These are phyloP conservation scores for Allantophomopsis cytisporea DNA, from an alignment of 2,329 filamentous ascomycete genomes.

Conservation along the genomic window DNA sequence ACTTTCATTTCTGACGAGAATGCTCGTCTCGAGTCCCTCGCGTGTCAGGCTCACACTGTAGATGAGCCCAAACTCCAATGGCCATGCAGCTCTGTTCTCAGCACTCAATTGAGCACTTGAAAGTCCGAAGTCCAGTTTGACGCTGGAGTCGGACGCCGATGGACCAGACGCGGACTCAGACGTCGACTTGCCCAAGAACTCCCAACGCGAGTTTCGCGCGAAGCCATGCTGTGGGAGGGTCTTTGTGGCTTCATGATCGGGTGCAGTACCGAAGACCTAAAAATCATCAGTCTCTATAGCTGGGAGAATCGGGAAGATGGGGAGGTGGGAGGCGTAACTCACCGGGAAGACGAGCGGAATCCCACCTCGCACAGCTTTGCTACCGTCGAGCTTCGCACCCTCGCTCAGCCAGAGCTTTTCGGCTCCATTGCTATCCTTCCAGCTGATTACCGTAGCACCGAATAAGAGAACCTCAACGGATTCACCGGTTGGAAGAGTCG, in stretches of 20 bases:
- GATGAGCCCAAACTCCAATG: slow-evolving; percentile 75
- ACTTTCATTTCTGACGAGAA: slow-evolving; percentile 85
- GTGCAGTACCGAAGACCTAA: slow-evolving; percentile 75
- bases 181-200: slow-evolving; percentile 83
- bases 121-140: slow-evolving; percentile 94
- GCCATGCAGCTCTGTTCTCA: slow-evolving; percentile 61
- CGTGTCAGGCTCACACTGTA: slow-evolving; percentile 82
- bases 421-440: slow-evolving; percentile 67
- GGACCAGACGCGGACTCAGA: slow-evolving; percentile 34
- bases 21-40: slow-evolving; percentile 62
- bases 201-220: slow-evolving; percentile 80
- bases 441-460: slow-evolving; percentile 84
- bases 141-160: slow-evolving; percentile 39
- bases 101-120: slow-evolving; percentile 58
- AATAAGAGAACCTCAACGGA: slow-evolving; percentile 76
- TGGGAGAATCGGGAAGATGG: neutral
- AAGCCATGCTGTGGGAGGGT: slow-evolving; percentile 88
- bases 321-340: slow-evolving; percentile 20
- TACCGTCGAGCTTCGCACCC: slow-evolving; percentile 68
- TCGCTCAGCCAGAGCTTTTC: slow-evolving; percentile 85
- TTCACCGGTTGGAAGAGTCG: slow-evolving; percentile 74
- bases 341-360: slow-evolving; percentile 91
- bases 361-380: slow-evolving; percentile 80
- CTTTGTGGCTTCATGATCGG: slow-evolving; percentile 63
- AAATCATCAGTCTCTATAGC: neutral